These are phyloP conservation scores for Pisolithus tinctorius DNA, from an alignment of 768 basidiomycete species.

Conservation along the genomic window DNA sequence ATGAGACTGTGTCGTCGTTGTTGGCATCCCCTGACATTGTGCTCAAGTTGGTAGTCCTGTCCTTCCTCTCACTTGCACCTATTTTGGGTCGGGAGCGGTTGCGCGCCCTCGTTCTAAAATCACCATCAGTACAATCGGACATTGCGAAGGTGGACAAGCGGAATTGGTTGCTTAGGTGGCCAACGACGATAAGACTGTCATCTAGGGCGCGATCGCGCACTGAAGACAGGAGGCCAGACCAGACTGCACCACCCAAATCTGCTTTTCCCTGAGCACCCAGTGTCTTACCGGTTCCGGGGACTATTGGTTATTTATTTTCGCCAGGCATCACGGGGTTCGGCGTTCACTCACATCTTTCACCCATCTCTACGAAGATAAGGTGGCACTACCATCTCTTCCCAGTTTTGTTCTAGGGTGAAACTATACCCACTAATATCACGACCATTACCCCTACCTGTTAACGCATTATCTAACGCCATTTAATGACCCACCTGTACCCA, in stretches of 20 bases:
- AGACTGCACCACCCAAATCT: slow-evolving; percentile 51
- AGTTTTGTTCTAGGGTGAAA: slow-evolving; percentile 11
- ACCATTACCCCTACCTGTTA: slow-evolving; percentile 20
- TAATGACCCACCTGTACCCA: slow-evolving; percentile 22
- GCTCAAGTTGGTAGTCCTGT: slow-evolving; percentile 75
- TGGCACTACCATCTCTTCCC: slow-evolving; percentile 9
- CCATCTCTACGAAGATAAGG: background rate
- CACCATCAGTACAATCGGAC: slow-evolving; percentile 16
- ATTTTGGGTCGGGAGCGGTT: slow-evolving; percentile 71
- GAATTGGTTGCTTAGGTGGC: slow-evolving; percentile 65
- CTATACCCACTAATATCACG: slow-evolving; percentile 28
- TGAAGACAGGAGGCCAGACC: slow-evolving; percentile 40
- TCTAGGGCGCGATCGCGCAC: slow-evolving; percentile 46
- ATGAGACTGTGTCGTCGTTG: slow-evolving; percentile 80
- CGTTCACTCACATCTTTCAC: slow-evolving; percentile 1
- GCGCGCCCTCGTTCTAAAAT: slow-evolving; percentile 44
- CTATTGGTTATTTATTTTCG: slow-evolving; percentile 15
- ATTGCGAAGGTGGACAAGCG: slow-evolving; percentile 15
- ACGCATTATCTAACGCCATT: slow-evolving; percentile 19
- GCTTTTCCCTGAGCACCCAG: slow-evolving; percentile 16
- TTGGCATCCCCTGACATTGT: slow-evolving; percentile 79
- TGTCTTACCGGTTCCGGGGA: slow-evolving; percentile 3
- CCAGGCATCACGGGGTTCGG: slow-evolving; percentile 5
- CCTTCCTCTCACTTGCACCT: slow-evolving; percentile 80
- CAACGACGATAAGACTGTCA: slow-evolving; percentile 48